Base-by-base conservation (phyloP, 164 flowering plant genomes). In the Nelumbo lutea region DNA sequence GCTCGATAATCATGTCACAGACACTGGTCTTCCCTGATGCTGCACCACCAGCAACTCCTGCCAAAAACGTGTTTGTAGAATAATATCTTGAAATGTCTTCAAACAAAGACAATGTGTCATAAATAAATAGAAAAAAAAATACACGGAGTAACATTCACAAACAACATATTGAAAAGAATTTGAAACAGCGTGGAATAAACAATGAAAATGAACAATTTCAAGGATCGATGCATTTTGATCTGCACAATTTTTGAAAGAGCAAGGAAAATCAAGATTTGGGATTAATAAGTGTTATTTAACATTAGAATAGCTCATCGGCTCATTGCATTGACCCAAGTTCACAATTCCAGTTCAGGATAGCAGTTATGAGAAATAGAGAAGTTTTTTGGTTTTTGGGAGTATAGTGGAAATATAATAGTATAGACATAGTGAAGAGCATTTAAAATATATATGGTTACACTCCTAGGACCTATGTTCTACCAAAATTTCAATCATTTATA, bases 21-120 rank as follows among this genome's bases (percentile, higher is more conserved):
- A 95, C 99, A 47, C 97, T 85, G 58, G 93, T 90, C 83, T 95
- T 95, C 60, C 99, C 99, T 65, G 99, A 89, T 67, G 99, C 90
- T 10, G 99, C 92, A 66, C 99, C 99, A 66, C 99, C 99, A 72
- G 91, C 89, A 79, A 95, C 99, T 51, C 99, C 99, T 92, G 85
- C 65, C 50, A 59, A 60, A 13, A 59, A 75, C 53, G 14, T 5
- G 15, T 9, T 11, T 10, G 14, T 10, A 53, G 57, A 1, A 53
- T 53, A 14, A 53, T 3, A 2, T 9, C 1, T 11, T 53, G 10
- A n/a, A n/a, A n/a, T n/a, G n/a, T n/a, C 51, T 59, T 43, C 9
- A 2, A 51, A 13, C 3, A 53, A 4, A 53, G 14, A 3, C 1
- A 4, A 51, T 11, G 57, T 11, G 4, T 53, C 57, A 53, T 2